phyloP scores from a whole-genome alignment of 495 filamentous ascomycete genomes.

The Neurospora tetraspora region DNA sequence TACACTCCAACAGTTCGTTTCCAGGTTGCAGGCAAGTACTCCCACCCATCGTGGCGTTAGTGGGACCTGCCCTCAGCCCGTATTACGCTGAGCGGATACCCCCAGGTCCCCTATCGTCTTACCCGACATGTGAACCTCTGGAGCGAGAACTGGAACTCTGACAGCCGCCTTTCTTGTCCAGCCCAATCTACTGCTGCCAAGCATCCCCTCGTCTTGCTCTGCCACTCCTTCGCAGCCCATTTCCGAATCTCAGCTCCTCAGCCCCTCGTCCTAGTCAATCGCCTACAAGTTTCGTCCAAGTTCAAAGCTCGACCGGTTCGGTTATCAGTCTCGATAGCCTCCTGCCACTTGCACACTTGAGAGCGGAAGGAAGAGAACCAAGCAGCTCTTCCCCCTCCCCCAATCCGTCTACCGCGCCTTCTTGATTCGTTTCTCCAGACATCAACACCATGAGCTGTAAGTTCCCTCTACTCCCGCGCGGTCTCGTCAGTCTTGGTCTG shows the following conservation, averaged over 20 bases:
- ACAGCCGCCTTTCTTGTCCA: conserved; percentile 7
- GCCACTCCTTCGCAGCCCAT: conserved; percentile 13
- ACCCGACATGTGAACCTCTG: not conserved
- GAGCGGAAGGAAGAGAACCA: conserved; percentile 1
- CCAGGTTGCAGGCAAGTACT: not conserved
- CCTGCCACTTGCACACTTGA: conserved; percentile 1
- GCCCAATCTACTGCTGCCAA: conserved; percentile 21
- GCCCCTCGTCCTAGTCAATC: conserved; percentile 9
- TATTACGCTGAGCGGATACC: not conserved
- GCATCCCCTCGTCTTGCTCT: conserved; percentile 3
- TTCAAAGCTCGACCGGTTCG: not conserved
- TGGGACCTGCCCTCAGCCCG: not conserved
- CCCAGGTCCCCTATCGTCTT: not conserved
- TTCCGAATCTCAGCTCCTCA: conserved; percentile 13
- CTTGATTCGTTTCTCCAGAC: conserved; percentile 8
- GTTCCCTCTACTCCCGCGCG: conserved; percentile 17
- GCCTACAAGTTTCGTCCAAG: not conserved
- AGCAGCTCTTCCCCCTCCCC: not conserved
- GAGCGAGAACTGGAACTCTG: not conserved
- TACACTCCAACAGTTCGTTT: not conserved
- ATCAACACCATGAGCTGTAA: conserved; percentile 30
- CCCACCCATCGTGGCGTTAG: not conserved
- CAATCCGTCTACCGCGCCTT: not conserved
- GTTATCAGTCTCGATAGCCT: conserved; percentile 2
- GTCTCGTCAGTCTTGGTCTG: conserved; percentile 16